A percentile compares a stretch with the other conserved stretches of the same genome.
Conservation (phyloP, 768 basidiomycete species). For the Cystofilobasidium capitatum region DNA sequence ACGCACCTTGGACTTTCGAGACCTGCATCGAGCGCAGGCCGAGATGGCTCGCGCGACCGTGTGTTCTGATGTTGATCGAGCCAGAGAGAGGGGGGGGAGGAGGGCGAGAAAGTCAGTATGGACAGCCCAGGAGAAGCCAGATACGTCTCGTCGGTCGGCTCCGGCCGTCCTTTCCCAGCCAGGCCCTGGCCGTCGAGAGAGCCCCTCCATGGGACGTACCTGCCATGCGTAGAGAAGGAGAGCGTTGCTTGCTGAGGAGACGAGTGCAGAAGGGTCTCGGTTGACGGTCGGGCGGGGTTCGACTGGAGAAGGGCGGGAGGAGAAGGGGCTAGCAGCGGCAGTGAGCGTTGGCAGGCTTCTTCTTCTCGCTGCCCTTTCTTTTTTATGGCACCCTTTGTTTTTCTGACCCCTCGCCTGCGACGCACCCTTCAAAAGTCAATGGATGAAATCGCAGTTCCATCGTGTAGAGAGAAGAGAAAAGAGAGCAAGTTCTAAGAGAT, state of each 20-base stretch:
- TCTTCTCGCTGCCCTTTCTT: neutral
- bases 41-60: slow-evolving; percentile 37
- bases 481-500: neutral
- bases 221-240: too few species aligned
- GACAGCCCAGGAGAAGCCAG: neutral
- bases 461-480: neutral
- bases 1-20: slow-evolving; percentile 35
- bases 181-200: too few species aligned
- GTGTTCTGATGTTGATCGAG: neutral
- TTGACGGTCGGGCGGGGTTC: too few species aligned
- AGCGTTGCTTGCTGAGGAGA: too few species aligned
- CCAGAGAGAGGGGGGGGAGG: neutral
- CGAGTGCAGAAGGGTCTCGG: too few species aligned
- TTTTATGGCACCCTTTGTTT: neutral
- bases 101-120: neutral
- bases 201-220: too few species aligned
- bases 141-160: too few species aligned
- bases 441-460: neutral
- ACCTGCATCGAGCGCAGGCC: slow-evolving; percentile 39
- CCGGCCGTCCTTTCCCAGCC: too few species aligned
- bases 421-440: neutral
- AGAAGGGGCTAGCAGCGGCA: too few species aligned
- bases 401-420: neutral
- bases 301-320: too few species aligned
- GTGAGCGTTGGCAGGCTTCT: too few species aligned